Evolutionary conservation across 257 asterid genomes (phyloP), one percentile per base, ranked within the genome.

Genomic region (Leptodermis oblonga): DNA sequence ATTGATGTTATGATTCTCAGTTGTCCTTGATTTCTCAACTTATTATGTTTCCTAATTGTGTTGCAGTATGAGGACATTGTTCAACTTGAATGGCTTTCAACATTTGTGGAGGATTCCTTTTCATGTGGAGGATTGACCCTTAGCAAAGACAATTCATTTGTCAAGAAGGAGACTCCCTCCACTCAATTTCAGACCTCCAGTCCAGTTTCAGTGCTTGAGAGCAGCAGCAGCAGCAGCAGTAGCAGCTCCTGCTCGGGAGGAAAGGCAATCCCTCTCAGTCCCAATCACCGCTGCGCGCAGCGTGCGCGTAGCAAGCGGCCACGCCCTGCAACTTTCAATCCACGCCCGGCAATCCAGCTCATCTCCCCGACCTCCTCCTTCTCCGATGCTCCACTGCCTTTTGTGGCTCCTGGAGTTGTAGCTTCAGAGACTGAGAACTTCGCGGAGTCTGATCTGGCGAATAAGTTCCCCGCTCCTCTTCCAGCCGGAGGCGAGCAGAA

Each of bases 241-340:
- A 81, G 85, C 46, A 70, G 78, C 42, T 77, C 80, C 18, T 83
- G 73, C 74, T 86, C 87, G 4, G 76, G 70, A 0, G 87, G 73
- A 0, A 89, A 83, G 77, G 75, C 82, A 31, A 20, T 82, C 66
- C 92, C 87, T 8, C 84, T 85, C 18, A 69, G 83, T 77, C 81
- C 86, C 5, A 72, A 63, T 43, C 86, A 81, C 4, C 87, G 83
- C 1, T 95, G 92, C 20, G 71, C 93, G 1, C 98, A 92, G 42
- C 88, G 95, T 25, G 98, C 98, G 2, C 90, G 96, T 14, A 90
- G 89, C 82, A 92, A 92, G 67, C 96, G 98, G 12, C 93, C 97
- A 3, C 88, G 95, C 5, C 96, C 96, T 0, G 67, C 89, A 4
- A 73, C 90, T 0, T 92, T 90, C 60, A 84, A 82, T 52, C 95